phyloP scores from a whole-genome alignment of 2,329 filamentous ascomycete genomes.

The Fusarium bulbicola region DNA sequence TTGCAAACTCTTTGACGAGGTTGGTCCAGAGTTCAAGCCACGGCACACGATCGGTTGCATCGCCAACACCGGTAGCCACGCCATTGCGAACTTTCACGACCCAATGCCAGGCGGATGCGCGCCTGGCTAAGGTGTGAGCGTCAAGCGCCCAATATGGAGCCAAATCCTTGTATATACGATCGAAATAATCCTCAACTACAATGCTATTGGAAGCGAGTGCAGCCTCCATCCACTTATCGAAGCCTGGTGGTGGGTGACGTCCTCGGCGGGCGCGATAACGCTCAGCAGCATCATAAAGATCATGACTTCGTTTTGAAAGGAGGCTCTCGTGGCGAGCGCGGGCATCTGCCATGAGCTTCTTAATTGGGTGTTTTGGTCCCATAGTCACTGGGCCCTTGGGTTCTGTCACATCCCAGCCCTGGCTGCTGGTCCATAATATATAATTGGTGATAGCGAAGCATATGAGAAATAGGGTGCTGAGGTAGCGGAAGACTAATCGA shows the following conservation, averaged over 20 bases:
- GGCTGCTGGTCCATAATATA: conserved; percentile 43
- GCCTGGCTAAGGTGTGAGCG: conserved; percentile 48
- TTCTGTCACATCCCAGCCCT: conserved; percentile 39
- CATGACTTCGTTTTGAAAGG: conserved; percentile 56
- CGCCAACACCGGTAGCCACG: conserved; percentile 51
- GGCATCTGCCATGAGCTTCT: conserved; percentile 58
- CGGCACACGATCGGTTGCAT: conserved; percentile 51
- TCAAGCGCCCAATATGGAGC: conserved; percentile 68
- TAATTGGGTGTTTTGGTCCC: conserved; percentile 58
- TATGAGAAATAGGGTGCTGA: conserved; percentile 38
- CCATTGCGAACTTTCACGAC: conserved; percentile 60
- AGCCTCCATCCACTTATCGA: conserved; percentile 67
- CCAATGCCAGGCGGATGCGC: conserved; percentile 55
- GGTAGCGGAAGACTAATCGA: conserved; percentile 44
- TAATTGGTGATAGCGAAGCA: conserved; percentile 45
- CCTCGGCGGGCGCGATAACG: conserved; percentile 66
- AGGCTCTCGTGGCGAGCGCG: conserved; percentile 53
- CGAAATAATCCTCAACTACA: conserved; percentile 70
- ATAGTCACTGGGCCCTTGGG: conserved; percentile 37
- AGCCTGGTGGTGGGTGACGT: conserved; percentile 71
- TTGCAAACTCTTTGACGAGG: conserved; percentile 61
- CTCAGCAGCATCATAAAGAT: conserved; percentile 61
- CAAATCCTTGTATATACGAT: conserved; percentile 71
- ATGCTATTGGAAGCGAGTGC: conserved; percentile 62
- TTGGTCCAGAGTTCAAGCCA: conserved; percentile 60